Evolutionary conservation across 768 basidiomycete genomes (phyloP).

Genomic region (Phanerochaete carnosa): DNA sequence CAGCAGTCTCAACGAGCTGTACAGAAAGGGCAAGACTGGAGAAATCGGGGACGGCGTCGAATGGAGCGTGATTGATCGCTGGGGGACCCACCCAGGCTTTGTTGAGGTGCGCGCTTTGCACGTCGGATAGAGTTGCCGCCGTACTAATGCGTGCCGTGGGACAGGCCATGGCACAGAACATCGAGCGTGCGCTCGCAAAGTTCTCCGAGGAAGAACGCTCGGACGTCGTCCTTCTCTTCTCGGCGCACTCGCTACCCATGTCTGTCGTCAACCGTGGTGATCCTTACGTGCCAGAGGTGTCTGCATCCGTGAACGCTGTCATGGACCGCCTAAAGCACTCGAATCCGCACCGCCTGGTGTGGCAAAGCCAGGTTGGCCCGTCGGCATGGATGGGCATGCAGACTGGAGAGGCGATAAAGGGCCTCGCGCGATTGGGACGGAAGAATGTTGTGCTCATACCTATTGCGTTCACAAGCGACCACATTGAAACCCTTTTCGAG

Average conservation of each 20-base stretch:
- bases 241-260: conserved; percentile 97
- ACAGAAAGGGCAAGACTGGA: conserved; percentile 57
- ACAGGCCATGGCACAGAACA: conserved; percentile 88
- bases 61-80: conserved; percentile 98
- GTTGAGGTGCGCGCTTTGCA: conserved; percentile 66
- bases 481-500: conserved; percentile 98
- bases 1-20: conserved; percentile 94
- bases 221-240: conserved; percentile 85
- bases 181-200: conserved; percentile 75
- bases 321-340: conserved; percentile 81
- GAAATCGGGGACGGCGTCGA: conserved; percentile 64
- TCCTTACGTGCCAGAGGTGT: conserved; percentile 94
- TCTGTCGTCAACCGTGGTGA: conserved; percentile 98
- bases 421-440: conserved; percentile 69
- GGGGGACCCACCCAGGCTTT: conserved; percentile 94
- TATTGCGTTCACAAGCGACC: conserved; percentile 98
- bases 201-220: conserved; percentile 71
- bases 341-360: conserved; percentile 90
- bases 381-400: conserved; percentile 99
- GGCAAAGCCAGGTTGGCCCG: conserved; percentile 98
- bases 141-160: conserved; percentile 4
- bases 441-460: conserved; percentile 84
- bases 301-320: conserved; percentile 88
- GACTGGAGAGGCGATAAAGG: conserved; percentile 88
- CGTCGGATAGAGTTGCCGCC: neutral